Percentiles rank a stretch among this genome's conserved stretches.
Evolutionary conservation across 441 rosid species (phyloP).

Genomic region (Erodium trifolium): DNA sequence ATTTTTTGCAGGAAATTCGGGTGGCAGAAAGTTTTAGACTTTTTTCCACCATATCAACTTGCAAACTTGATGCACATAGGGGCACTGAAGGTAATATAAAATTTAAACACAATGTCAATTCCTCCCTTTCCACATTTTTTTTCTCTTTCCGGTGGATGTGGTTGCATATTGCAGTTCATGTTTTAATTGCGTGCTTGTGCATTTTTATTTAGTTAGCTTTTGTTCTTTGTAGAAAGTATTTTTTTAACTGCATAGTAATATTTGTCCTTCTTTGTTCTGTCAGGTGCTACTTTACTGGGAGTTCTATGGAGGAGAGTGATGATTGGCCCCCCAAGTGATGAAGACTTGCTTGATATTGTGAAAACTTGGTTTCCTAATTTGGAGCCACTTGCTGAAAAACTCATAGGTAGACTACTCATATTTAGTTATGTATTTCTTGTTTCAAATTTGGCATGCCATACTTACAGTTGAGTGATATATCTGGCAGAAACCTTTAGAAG

Average conservation of each 20-base stretch:
- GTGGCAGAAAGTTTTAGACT: slow-evolving; percentile 77
- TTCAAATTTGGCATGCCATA: slow-evolving; percentile 13
- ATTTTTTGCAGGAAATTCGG: slow-evolving; percentile 59
- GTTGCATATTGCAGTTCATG: neutral
- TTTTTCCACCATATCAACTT: slow-evolving; percentile 77
- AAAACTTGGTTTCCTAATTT: slow-evolving; percentile 60
- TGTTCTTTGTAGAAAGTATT: neutral
- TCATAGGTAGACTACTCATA: slow-evolving; percentile 49
- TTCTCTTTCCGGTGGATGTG: neutral
- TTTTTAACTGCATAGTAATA: neutral
- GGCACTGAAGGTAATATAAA: slow-evolving; percentile 46
- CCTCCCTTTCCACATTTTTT: neutral
- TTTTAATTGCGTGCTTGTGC: neutral
- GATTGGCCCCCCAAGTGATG: slow-evolving; percentile 57
- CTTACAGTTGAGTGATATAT: slow-evolving; percentile 19
- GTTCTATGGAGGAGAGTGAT: slow-evolving; percentile 82
- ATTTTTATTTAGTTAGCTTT: neutral
- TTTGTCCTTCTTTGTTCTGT: slow-evolving; percentile 15
- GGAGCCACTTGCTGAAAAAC: slow-evolving; percentile 53
- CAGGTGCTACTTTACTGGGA: slow-evolving; percentile 67
- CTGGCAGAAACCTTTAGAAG: slow-evolving; percentile 66
- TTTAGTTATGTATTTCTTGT: slow-evolving; percentile 16
- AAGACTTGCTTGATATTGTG: slow-evolving; percentile 59
- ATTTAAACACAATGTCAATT: neutral
- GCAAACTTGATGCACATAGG: slow-evolving; percentile 41